These are phyloP conservation scores for Lunularia cruciata DNA, from an alignment of 225 moss, liverwort and hornwort genomes.

Conservation along the genomic window DNA sequence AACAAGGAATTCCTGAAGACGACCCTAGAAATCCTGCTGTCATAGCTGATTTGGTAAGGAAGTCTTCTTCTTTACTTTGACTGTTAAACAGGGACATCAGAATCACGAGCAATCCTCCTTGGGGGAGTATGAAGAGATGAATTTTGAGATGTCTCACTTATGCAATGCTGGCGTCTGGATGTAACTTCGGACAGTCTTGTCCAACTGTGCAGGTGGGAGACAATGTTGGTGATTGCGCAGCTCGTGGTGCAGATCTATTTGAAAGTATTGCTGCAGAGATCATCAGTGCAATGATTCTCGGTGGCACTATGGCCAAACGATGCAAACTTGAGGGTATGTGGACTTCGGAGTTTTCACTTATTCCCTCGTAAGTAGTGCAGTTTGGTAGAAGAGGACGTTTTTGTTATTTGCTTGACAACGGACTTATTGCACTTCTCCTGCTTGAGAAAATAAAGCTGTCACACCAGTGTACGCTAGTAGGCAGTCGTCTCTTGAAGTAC, in stretches of 20 bases:
- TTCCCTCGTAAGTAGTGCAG: too few species aligned
- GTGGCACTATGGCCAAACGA: conserved; percentile 90
- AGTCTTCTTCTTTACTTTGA: background rate
- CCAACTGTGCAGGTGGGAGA: conserved; percentile 72
- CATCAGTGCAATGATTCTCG: conserved; percentile 99
- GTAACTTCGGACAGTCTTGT: background rate
- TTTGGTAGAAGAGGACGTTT: too few species aligned
- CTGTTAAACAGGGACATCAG: too few species aligned
- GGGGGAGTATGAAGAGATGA: too few species aligned
- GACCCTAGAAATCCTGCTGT: conserved; percentile 97
- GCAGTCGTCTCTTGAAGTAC: background rate
- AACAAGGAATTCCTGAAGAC: conserved; percentile 98
- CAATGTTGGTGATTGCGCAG: conserved; percentile 98
- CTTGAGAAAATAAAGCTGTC: too few species aligned
- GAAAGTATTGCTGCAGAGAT: conserved; percentile 99
- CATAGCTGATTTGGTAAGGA: conserved; percentile 89
- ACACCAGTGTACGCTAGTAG: too few species aligned
- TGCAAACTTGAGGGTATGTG: conserved; percentile 90
- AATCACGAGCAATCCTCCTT: too few species aligned
- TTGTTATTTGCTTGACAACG: too few species aligned
- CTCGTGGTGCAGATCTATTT: conserved; percentile 94
- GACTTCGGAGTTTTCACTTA: conserved; percentile 2
- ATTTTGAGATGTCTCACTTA: too few species aligned
- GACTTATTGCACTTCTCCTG: too few species aligned
- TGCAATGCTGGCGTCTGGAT: too few species aligned